These are phyloP conservation scores for Fraxinus nigra DNA, from an alignment of 305 asterid genomes.

Conservation along the genomic window DNA sequence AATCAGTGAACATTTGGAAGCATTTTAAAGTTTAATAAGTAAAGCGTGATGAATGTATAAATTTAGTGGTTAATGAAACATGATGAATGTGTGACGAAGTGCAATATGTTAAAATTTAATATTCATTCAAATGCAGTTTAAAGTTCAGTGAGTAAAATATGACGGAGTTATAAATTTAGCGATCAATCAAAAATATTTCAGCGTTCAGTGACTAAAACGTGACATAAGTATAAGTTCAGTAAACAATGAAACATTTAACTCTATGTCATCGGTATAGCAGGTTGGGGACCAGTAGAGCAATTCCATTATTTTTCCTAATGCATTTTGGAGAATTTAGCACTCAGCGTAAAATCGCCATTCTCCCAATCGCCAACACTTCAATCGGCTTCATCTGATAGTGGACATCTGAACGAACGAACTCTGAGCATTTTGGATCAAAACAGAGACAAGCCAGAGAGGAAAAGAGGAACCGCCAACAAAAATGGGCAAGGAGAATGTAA, in stretches of 20 bases:
- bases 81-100: neutral
- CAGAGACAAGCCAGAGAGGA: neutral
- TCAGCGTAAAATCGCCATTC: neutral
- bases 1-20: neutral
- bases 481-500: constrained; percentile 5
- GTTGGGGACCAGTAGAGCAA: neutral
- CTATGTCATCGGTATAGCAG: neutral
- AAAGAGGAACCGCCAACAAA: neutral
- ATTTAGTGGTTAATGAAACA: neutral
- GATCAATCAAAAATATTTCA: too few relatives aligned
- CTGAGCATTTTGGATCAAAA: neutral
- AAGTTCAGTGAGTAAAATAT: neutral
- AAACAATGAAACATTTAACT: neutral
- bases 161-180: neutral
- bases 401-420: neutral
- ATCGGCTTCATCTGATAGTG: neutral
- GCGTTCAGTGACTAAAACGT: too few relatives aligned
- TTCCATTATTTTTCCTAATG: neutral
- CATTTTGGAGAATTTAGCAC: neutral
- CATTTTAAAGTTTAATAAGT: neutral
- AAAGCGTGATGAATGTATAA: neutral
- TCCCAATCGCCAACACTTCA: neutral
- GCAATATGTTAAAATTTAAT: too few relatives aligned
- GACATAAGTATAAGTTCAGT: neutral
- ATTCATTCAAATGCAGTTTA: too few relatives aligned